phyloP scores from a whole-genome alignment of 1,284 basidiomycete genomes.

The Cystobasidium pallidum region DNA sequence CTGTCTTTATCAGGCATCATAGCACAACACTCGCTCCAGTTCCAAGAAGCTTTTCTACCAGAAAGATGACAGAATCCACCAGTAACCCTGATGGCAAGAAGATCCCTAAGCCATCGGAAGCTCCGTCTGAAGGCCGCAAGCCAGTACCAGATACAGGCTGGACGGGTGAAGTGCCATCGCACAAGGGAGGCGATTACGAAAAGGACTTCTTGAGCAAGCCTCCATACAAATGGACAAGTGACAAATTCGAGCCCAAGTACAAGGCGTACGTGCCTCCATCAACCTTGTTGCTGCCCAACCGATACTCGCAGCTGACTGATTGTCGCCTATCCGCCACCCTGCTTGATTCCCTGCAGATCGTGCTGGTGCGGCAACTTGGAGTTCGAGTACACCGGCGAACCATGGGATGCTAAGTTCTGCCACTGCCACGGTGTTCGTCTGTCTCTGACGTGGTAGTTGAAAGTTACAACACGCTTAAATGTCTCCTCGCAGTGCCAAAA shows the following conservation, averaged over 20 bases:
- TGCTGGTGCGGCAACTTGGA: constrained; percentile 43
- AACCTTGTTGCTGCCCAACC: not conserved
- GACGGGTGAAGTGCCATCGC: constrained; percentile 43
- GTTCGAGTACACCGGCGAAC: constrained; percentile 43
- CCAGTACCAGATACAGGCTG: constrained; percentile 44
- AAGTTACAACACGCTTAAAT: too few species aligned
- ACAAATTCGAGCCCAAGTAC: constrained; percentile 40
- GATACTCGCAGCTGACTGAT: not conserved
- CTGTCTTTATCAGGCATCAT: not conserved
- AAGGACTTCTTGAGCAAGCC: constrained; percentile 45
- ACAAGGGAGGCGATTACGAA: constrained; percentile 44
- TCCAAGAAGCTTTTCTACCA: not conserved
- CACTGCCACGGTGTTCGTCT: constrained; percentile 42
- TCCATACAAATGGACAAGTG: constrained; percentile 42
- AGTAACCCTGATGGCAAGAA: constrained; percentile 33
- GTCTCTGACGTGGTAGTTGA: not conserved
- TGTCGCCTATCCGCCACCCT: constrained; percentile 1
- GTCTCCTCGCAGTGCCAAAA: constrained; percentile 43
- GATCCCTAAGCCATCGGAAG: constrained; percentile 28
- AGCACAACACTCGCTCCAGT: not conserved
- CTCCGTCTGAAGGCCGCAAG: constrained; percentile 21
- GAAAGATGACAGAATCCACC: constrained; percentile 35
- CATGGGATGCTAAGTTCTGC: constrained; percentile 42
- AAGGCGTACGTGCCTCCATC: constrained; percentile 8
- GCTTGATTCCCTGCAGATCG: not conserved